phyloP scores from a whole-genome alignment of 345 rosid species.

The Salix udensis region DNA sequence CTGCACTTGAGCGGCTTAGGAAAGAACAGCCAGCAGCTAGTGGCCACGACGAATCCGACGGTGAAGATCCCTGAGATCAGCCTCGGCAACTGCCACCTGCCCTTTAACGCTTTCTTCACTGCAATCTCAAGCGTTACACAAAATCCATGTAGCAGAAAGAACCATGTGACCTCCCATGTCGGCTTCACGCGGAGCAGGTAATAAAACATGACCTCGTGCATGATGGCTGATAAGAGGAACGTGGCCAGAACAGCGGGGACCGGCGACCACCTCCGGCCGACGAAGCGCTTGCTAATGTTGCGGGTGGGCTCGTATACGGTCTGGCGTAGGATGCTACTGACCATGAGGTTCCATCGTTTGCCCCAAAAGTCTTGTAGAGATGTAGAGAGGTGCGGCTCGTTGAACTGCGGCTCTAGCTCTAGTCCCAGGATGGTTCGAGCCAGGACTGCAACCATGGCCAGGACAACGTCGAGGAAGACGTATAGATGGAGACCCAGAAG shows the following conservation, averaged over 20 bases:
- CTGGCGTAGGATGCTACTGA: slow-evolving; percentile 41
- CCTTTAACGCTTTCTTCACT: slow-evolving; percentile 6
- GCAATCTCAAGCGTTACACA: slow-evolving; percentile 12
- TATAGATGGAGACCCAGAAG: neutral
- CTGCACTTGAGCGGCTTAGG: slow-evolving; percentile 5
- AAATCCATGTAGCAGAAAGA: slow-evolving; percentile 52
- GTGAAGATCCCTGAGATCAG: slow-evolving; percentile 11
- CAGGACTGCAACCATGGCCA: neutral
- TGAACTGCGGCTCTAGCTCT: slow-evolving; percentile 17
- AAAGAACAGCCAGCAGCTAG: slow-evolving; percentile 34
- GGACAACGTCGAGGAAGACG: slow-evolving; percentile 1
- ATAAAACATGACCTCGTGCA: slow-evolving; percentile 66
- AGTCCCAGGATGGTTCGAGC: neutral
- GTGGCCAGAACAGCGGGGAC: slow-evolving; percentile 35
- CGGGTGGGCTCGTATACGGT: slow-evolving; percentile 47
- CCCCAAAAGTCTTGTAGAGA: slow-evolving; percentile 81
- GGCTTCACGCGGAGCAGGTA: slow-evolving; percentile 42
- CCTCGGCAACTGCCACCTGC: slow-evolving; percentile 14
- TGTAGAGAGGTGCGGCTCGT: slow-evolving; percentile 31
- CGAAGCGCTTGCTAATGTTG: neutral
- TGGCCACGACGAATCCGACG: slow-evolving; percentile 22
- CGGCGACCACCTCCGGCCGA: slow-evolving; percentile 39
- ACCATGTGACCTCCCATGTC: slow-evolving; percentile 47
- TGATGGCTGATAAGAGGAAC: slow-evolving; percentile 42
- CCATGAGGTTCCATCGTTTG: slow-evolving; percentile 60